These are phyloP conservation scores for Dujonia santamariae DNA, from an alignment of 1,139 yeast species.

Conservation along the genomic window DNA sequence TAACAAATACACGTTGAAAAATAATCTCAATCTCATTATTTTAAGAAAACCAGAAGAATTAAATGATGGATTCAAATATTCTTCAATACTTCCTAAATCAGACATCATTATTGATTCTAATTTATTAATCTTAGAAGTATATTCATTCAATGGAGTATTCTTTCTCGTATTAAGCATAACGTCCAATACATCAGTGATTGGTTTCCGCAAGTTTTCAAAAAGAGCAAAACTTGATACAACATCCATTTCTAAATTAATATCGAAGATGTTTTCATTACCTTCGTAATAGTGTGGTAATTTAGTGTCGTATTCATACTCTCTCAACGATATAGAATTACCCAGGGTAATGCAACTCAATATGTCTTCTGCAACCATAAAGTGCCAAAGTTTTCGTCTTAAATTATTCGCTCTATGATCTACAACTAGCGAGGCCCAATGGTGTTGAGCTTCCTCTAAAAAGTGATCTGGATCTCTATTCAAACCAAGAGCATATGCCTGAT, in stretches of 20 bases:
- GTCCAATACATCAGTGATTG: background rate
- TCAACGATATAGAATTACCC: slow-evolving; percentile 15
- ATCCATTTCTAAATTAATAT: slow-evolving; percentile 18
- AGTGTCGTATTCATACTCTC: slow-evolving; percentile 20
- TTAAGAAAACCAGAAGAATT: slow-evolving; percentile 2
- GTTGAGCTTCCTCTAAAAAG: background rate
- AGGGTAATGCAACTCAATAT: slow-evolving; percentile 9
- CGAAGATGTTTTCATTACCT: slow-evolving; percentile 17
- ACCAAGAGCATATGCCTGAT: slow-evolving; percentile 33
- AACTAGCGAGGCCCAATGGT: no score
- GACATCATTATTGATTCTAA: slow-evolving; percentile 1
- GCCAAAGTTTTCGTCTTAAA: slow-evolving; percentile 18
- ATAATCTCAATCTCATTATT: background rate
- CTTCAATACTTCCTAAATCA: slow-evolving; percentile 7
- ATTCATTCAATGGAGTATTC: slow-evolving; percentile 3
- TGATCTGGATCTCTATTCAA: slow-evolving; percentile 27
- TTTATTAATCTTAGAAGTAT: background rate
- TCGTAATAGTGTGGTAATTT: slow-evolving; percentile 17
- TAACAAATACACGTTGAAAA: slow-evolving; percentile 3
- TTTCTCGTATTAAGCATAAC: slow-evolving; percentile 3
- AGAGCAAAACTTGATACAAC: slow-evolving; percentile 10
- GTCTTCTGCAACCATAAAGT: slow-evolving; percentile 20
- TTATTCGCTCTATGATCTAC: slow-evolving; percentile 6
- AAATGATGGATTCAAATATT: slow-evolving; percentile 1
- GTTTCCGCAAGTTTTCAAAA: slow-evolving; percentile 5